Percentiles rank a stretch among this genome's conserved stretches.
Conservation (phyloP, 139 green algal genomes). For the Closterium sp. region DNA sequence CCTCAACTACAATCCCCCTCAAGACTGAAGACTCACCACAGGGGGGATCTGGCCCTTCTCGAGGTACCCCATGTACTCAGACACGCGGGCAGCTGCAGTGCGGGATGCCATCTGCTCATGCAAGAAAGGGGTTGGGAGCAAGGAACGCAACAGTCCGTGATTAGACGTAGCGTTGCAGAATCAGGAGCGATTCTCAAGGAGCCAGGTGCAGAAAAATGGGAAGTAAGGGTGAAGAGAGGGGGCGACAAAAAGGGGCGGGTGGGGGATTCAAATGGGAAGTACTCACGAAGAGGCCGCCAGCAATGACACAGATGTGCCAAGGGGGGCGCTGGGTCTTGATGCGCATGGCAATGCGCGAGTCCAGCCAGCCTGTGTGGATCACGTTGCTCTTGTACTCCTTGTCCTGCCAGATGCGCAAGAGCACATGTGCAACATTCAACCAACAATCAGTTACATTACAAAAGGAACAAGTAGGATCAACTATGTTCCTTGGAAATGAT, state of each 20-base stretch:
- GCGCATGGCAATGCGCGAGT: conserved; percentile 80
- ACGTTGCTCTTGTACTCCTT: background rate
- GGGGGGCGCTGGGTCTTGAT: conserved; percentile 63
- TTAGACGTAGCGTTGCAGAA: background rate
- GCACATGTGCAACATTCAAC: no score
- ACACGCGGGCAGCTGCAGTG: conserved; percentile 49
- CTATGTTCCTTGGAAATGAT: no score
- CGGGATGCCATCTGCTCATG: conserved; percentile 10
- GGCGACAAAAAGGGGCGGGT: no score
- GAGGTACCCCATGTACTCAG: conserved; percentile 89
- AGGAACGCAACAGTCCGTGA: background rate
- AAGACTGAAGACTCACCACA: conserved; percentile 25
- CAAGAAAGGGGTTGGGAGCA: background rate
- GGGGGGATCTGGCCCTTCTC: conserved; percentile 94
- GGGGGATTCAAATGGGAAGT: background rate
- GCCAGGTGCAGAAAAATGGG: no score
- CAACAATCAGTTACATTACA: no score
- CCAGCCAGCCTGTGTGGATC: conserved; percentile 94
- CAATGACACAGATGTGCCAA: conserved; percentile 88
- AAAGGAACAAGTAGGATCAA: no score
- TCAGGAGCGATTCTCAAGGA: background rate
- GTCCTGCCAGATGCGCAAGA: no score
- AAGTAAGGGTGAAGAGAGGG: no score
- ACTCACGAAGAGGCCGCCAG: conserved; percentile 56
- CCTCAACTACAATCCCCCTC: no score